Evolutionary conservation across 1,284 basidiomycete genomes (phyloP).

Genomic region (Filobasidium uniguttulatum): DNA sequence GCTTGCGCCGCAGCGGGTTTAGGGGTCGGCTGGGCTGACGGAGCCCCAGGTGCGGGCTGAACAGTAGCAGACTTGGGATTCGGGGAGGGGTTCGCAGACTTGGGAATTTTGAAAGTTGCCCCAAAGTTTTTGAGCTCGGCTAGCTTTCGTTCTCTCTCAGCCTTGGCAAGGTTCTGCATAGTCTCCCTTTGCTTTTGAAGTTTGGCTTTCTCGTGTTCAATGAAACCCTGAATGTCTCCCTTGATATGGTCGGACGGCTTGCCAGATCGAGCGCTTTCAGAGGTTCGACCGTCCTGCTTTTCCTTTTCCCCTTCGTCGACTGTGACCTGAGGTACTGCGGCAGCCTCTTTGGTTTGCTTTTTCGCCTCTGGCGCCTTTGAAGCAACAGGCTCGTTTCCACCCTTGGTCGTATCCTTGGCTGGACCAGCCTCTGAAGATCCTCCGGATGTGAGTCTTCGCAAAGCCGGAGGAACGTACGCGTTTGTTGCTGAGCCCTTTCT

Average conservation of each 20-base stretch:
- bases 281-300: not conserved
- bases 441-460: slow-evolving; percentile 40
- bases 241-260: slow-evolving; percentile 3
- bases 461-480: slow-evolving; percentile 86
- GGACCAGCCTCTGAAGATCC: not conserved
- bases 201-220: slow-evolving; percentile 26
- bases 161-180: slow-evolving; percentile 50
- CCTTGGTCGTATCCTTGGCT: slow-evolving; percentile 19
- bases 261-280: not conserved
- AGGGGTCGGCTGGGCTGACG: slow-evolving; percentile 23
- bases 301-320: not conserved
- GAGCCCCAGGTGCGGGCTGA: slow-evolving; percentile 15
- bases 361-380: not conserved
- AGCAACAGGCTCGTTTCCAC: slow-evolving; percentile 19
- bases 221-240: slow-evolving; percentile 13
- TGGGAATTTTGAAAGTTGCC: slow-evolving; percentile 75
- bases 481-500: slow-evolving; percentile 39
- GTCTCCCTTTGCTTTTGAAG: slow-evolving; percentile 60
- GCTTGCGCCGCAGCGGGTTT: slow-evolving; percentile 20
- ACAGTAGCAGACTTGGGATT: slow-evolving; percentile 19
- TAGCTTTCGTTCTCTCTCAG: slow-evolving; percentile 47
- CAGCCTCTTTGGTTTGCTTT: not conserved
- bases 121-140: slow-evolving; percentile 87
- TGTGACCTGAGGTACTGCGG: not conserved
- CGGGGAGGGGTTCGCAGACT: slow-evolving; percentile 10